phyloP scores from a whole-genome alignment of 768 basidiomycete genomes.

The Tulasnella sp. region DNA sequence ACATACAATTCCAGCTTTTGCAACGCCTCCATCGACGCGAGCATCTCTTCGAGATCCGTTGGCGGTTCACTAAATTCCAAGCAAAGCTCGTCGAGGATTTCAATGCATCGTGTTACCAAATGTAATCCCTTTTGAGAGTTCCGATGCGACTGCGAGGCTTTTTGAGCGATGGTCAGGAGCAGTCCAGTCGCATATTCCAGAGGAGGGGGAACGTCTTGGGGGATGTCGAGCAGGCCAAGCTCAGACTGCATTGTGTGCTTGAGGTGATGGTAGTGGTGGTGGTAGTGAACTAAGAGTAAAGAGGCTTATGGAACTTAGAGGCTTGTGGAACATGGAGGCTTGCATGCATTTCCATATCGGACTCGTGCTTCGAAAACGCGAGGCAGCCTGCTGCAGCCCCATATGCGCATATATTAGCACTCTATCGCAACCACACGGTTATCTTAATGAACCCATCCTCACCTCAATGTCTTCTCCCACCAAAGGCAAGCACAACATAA shows the following conservation, averaged over 20 bases:
- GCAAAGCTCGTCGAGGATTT: background rate
- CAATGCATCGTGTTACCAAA: background rate
- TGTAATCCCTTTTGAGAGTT: background rate
- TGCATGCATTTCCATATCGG: background rate
- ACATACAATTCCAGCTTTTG: background rate
- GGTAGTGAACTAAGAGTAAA: background rate
- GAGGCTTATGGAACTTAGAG: background rate
- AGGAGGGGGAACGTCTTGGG: background rate
- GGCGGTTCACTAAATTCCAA: background rate
- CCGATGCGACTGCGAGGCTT: background rate
- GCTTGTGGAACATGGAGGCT: background rate
- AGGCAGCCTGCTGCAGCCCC: no score
- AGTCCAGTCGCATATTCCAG: background rate
- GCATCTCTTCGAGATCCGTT: background rate
- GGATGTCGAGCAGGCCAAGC: background rate
- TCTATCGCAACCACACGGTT: no score
- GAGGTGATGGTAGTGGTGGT: background rate
- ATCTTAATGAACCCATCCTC: no score
- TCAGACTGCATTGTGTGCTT: background rate
- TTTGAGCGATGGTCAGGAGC: background rate
- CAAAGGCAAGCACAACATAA: no score
- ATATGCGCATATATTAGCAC: no score
- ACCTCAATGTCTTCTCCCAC: no score
- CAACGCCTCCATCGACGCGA: background rate
- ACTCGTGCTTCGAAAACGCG: no score